These are phyloP conservation scores for Pestalotiopsis sp. DNA, from an alignment of 2,329 filamentous ascomycete genomes.

Conservation along the genomic window DNA sequence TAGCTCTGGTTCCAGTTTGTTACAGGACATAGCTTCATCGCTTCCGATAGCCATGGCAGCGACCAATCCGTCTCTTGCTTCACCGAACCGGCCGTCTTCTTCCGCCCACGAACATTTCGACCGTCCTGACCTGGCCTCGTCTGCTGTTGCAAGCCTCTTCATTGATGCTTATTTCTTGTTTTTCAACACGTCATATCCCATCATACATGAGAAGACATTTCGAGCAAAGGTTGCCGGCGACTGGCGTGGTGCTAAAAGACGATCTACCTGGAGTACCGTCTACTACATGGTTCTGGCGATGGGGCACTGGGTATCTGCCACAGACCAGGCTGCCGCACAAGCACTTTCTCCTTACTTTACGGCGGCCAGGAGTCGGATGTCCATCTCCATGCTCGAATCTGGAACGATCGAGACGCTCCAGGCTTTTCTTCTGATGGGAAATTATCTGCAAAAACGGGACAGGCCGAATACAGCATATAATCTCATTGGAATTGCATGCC, in stretches of 20 bases:
- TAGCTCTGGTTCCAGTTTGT: conserved; percentile 30
- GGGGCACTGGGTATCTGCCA: conserved; percentile 37
- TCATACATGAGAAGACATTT: conserved; percentile 50
- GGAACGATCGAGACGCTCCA: conserved; percentile 50
- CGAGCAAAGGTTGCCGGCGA: conserved; percentile 32
- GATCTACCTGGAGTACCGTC: conserved; percentile 24
- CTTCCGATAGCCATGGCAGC: not conserved
- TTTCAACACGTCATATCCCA: conserved; percentile 48
- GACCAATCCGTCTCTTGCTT: not conserved
- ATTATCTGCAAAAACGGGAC: conserved; percentile 55
- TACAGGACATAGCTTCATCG: conserved; percentile 23
- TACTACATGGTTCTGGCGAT: conserved; percentile 39
- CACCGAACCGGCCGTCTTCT: not conserved
- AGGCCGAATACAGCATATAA: conserved; percentile 56
- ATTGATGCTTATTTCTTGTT: conserved; percentile 46
- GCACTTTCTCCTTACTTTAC: conserved; percentile 25
- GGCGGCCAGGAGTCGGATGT: conserved; percentile 36
- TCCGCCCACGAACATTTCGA: not conserved
- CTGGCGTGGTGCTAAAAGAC: conserved; percentile 14
- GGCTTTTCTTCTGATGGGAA: conserved; percentile 45
- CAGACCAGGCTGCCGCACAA: conserved; percentile 12
- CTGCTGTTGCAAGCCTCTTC: conserved; percentile 24
- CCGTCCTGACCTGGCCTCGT: conserved; percentile 12
- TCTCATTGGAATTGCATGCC: conserved; percentile 51
- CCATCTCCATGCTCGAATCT: conserved; percentile 45